A percentile compares a stretch with the other conserved stretches of the same genome.
Conservation (phyloP, 305 asterid species). For the Solanum hybrid region DNA sequence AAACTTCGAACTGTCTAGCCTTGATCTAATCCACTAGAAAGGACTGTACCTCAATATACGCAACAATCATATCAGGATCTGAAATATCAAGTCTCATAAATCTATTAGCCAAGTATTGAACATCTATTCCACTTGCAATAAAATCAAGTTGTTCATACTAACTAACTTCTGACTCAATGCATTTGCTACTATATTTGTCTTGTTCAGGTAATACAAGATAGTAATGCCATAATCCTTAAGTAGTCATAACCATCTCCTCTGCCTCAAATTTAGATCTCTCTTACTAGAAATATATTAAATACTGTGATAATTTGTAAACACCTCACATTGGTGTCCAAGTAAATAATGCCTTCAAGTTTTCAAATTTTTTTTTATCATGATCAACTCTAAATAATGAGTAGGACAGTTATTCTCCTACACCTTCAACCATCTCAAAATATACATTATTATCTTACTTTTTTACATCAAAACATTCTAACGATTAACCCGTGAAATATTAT, state of each 20-base stretch:
- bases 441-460: neutral
- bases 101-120: neutral
- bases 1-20: neutral
- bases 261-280: neutral
- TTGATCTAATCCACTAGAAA: neutral
- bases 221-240: neutral
- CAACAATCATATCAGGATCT: neutral
- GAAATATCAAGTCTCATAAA: neutral
- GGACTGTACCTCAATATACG: neutral
- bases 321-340: neutral
- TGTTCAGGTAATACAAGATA: neutral
- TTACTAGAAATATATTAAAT: neutral
- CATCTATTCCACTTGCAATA: neutral
- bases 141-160: neutral
- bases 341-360: neutral
- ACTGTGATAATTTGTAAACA: neutral
- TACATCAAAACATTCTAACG: neutral
- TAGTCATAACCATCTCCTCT: neutral
- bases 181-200: neutral
- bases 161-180: neutral
- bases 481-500: neutral
- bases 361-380: no score
- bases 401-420: neutral
- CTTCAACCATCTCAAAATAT: neutral
- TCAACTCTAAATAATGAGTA: neutral